Base-by-base conservation (phyloP, 1,284 basidiomycete species). In the Tilletia caries region DNA sequence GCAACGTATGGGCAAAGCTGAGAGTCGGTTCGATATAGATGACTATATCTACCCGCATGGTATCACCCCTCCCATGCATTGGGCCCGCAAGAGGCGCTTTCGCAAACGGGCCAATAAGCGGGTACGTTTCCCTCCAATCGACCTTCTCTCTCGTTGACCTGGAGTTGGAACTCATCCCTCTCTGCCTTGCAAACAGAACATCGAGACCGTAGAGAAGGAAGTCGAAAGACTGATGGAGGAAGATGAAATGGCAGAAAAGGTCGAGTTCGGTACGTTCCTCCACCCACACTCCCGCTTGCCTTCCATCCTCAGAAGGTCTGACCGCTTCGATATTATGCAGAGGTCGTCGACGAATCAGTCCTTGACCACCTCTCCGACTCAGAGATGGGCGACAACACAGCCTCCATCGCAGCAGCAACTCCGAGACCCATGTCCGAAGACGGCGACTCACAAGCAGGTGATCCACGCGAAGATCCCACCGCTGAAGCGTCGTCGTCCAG, bases 11-110 rank as follows among this genome's bases (percentile, higher is more conserved):
- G 13, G 48, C 66, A 62, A 76, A 93, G 90, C 94, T 96, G 91
- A 87, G 96, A 64, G 90, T 95, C 10, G 88, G 76, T 88, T 97
- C 85, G 94, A 91, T 76, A 89, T 95, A 37, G 93, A 97, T 76
- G 95, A 98, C 76, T 98, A 95, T 83, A 92, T 98, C 71, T 99
- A 92, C 89, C 94, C 92, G 0, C 95, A 98, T 79, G 96, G 96
- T 4, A 87, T 98, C 68, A 97, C 95, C 0, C 95, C 95, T 62
- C 96, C 96, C 8, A 85, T 99, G 75, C 89, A 91, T 70, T 90
- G 95, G 83, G 93, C 90, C 43, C 88, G 96, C 64, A 97, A 98
- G 84, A 89, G 96, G 33, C 87, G 96, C 48, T 98, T 98, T 84
- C 88, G 95, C 71, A 96, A 95, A 83, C 87, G 94, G 65, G 88